phyloP scores from a whole-genome alignment of 306 rosid genomes.

The Calophaca sinica region DNA sequence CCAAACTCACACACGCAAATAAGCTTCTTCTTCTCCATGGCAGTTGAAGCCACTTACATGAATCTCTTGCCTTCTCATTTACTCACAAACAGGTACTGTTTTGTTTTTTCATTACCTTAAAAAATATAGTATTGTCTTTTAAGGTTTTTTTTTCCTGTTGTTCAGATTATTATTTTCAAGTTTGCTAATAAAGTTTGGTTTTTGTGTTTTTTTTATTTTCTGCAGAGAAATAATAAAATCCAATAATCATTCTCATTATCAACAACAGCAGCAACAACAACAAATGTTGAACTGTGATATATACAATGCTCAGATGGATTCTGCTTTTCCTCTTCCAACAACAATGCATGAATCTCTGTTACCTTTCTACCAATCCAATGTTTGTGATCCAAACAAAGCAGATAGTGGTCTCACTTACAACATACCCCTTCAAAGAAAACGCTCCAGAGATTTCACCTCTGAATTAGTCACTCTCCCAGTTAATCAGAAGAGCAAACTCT shows the following conservation, averaged over 20 bases:
- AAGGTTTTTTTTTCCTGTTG: not conserved
- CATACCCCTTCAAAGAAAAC: constrained; percentile 48
- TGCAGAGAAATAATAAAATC: constrained; percentile 62
- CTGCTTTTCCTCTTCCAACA: constrained; percentile 49
- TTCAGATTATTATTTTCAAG: not conserved
- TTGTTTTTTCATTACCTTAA: not conserved
- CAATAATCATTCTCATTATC: not conserved
- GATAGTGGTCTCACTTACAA: constrained; percentile 73
- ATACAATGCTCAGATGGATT: constrained; percentile 51
- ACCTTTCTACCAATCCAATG: constrained; percentile 51
- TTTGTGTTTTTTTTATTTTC: not conserved
- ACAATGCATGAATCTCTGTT: constrained; percentile 52
- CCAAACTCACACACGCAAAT: not conserved
- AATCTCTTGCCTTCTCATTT: constrained; percentile 67
- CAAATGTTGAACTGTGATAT: constrained; percentile 33
- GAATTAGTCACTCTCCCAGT: constrained; percentile 50
- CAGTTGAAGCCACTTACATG: constrained; percentile 78
- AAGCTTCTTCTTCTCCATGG: constrained; percentile 53
- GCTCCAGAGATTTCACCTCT: constrained; percentile 48
- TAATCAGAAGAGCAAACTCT: constrained; percentile 43
- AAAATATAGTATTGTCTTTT: not conserved
- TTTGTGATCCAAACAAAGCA: constrained; percentile 60
- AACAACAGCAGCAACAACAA: not conserved
- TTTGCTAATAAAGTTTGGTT: not conserved
- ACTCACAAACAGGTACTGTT: constrained; percentile 53